Base-by-base conservation (phyloP, 768 basidiomycete species). In the Flagelloscypha sp. region DNA sequence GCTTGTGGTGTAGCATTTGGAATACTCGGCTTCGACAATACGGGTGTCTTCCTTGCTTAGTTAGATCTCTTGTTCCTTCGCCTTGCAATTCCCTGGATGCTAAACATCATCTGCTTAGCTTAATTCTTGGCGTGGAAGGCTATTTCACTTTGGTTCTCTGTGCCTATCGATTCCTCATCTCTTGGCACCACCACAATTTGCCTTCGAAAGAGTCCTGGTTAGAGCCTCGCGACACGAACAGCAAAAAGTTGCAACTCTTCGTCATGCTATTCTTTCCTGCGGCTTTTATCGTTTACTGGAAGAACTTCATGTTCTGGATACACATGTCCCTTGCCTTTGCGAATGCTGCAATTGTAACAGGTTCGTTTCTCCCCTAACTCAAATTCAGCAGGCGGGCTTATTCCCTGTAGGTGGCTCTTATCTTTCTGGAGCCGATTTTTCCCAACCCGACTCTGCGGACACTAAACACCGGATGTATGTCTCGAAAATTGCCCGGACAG, bases 181-280 rank as follows among this genome's bases (percentile, higher is more conserved):
- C 53, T 8, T 62, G 60, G 60, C 60, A 62, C 19, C 48, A 57
- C 31, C 55, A 54, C 33, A 60, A 60, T 32, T 45, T 55, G 15
- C 45, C 48, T 3, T 44, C 39, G 8, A 52, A 52, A 8, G 47
- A 51, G 22, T 58, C 56, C 15, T 62, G 60, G 60, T 48, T 62
- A 6, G 60, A 62, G 37, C 59, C 57, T 9, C 52, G 52, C 17
- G 35, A 48, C 20, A 38, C 33, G 4, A 46, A 46, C 0, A 42
- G 37, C 8, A 45, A n/a, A n/a, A n/a, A n/a, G n/a, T n/a, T 48
- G 6, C 38, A 44, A 13, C 30, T 38, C n/a, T 43, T 32, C 25
- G 44, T 48, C 9, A 38, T 45, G 17, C 28, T 57, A 36, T 24
- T 46, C 7, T 52, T 50, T 6, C 52, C 57, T 1, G 40, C 58